A percentile compares a stretch with the other conserved stretches of the same genome.
These are phyloP conservation scores for Fonsecaea multimorphosa DNA, from an alignment of 2,329 filamentous ascomycete species.

Conservation along the genomic window DNA sequence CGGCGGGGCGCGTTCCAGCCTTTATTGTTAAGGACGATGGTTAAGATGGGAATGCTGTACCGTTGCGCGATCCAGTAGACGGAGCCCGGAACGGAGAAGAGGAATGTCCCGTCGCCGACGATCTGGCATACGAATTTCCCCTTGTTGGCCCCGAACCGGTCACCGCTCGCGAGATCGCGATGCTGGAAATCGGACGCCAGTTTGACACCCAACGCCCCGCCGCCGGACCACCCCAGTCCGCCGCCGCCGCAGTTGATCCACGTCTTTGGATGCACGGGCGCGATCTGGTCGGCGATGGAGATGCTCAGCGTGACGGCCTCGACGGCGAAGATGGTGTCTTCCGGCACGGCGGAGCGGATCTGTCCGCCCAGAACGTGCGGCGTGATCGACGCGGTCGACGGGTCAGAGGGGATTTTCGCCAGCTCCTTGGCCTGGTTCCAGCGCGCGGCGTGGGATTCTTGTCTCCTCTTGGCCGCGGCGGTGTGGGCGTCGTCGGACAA, in stretches of 20 bases:
- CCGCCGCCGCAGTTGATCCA: constrained; percentile 85
- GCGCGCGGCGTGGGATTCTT: constrained; percentile 63
- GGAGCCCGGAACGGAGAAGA: constrained; percentile 68
- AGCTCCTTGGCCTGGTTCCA: constrained; percentile 65
- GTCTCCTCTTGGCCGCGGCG: constrained; percentile 46
- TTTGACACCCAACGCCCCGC: constrained; percentile 76
- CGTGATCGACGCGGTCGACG: constrained; percentile 65
- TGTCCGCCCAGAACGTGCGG: constrained; percentile 63
- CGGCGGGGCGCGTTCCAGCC: constrained; percentile 71
- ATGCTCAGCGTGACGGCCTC: constrained; percentile 77
- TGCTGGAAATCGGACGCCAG: constrained; percentile 65
- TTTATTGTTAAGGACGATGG: constrained; percentile 72
- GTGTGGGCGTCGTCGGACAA: constrained; percentile 44
- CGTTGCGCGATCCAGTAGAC: constrained; percentile 73
- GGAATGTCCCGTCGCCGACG: constrained; percentile 71
- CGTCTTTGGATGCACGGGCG: constrained; percentile 69
- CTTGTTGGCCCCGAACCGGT: constrained; percentile 47
- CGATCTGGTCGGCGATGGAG: constrained; percentile 73
- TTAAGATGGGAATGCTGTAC: constrained; percentile 70
- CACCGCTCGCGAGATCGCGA: constrained; percentile 44
- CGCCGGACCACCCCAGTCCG: constrained; percentile 80
- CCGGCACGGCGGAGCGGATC: constrained; percentile 63
- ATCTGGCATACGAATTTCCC: constrained; percentile 68
- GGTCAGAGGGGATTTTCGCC: constrained; percentile 58
- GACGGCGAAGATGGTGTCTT: constrained; percentile 74